A percentile compares a stretch with the other conserved stretches of the same genome.
Evolutionary conservation across 768 basidiomycete species (phyloP).

Genomic region (Amanita brunnescens): DNA sequence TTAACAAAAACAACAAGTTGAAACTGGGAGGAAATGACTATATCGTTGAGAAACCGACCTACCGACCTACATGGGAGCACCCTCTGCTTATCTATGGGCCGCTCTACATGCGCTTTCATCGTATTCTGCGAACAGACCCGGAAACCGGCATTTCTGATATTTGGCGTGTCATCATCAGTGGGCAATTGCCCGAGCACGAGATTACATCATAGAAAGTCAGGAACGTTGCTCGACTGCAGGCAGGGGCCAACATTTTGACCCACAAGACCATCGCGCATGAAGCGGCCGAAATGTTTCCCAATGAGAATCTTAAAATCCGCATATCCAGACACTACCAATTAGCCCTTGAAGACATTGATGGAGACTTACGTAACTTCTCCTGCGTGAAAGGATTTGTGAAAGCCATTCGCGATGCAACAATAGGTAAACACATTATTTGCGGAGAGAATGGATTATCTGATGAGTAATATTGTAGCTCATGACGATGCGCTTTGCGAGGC

Average conservation of each 20-base stretch:
- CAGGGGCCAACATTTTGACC: background rate
- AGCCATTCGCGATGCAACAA: conserved; percentile 13
- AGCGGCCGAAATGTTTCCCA: no score
- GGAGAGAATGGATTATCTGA: background rate
- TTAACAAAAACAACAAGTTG: background rate
- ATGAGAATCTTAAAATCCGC: no score
- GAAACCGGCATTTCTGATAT: conserved; percentile 2
- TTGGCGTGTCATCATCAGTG: background rate
- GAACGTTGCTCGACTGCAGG: no score
- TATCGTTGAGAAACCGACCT: conserved; percentile 1
- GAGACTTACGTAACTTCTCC: background rate
- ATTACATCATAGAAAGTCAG: no score
- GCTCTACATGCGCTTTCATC: background rate
- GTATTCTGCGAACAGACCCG: background rate
- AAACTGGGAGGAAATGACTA: background rate
- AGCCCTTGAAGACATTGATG: conserved; percentile 5
- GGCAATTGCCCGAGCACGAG: no score
- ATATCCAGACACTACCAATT: conserved; percentile 5
- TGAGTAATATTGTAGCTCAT: background rate
- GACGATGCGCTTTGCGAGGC: background rate
- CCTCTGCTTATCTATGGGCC: background rate
- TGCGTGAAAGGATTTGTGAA: conserved; percentile 8
- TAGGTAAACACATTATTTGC: conserved; percentile 7
- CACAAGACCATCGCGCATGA: no score
- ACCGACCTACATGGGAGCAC: background rate